Evolutionary conservation across 2,329 filamentous ascomycete genomes (phyloP).

Genomic region (Endoconidiophora polonica): DNA sequence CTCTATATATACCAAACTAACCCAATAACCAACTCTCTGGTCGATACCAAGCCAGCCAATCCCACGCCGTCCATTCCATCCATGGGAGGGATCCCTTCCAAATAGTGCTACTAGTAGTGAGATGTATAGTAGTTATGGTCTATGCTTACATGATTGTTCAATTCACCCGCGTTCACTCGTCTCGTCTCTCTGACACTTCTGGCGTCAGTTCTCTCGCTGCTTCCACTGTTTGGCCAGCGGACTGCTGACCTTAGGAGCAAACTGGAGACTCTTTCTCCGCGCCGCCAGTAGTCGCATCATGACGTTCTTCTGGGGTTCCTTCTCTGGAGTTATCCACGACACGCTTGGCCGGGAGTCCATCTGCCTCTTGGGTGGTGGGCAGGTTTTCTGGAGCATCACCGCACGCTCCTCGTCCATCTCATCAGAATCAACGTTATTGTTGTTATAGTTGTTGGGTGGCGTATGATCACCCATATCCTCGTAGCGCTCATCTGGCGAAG

Average conservation of each 20-base stretch:
- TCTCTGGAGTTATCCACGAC: conserved; percentile 25
- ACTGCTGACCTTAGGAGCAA: conserved; percentile 58
- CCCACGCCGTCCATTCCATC: no score
- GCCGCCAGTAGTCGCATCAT: conserved; percentile 52
- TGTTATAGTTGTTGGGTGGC: conserved; percentile 4
- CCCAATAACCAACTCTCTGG: not conserved
- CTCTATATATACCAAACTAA: no score
- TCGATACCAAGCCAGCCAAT: no score
- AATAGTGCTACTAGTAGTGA: not conserved
- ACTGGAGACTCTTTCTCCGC: conserved; percentile 60
- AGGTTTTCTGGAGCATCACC: conserved; percentile 25
- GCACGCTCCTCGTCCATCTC: conserved; percentile 17
- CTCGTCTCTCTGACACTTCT: not conserved
- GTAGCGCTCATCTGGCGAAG: conserved; percentile 22
- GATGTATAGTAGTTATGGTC: no score
- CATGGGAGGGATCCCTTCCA: not conserved
- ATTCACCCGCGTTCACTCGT: not conserved
- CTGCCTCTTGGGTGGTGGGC: conserved; percentile 15
- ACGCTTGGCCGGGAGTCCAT: not conserved
- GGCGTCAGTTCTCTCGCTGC: conserved; percentile 13
- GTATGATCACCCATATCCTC: conserved; percentile 11
- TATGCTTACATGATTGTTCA: not conserved
- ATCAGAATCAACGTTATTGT: conserved; percentile 31
- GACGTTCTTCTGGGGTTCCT: conserved; percentile 37
- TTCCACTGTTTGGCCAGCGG: conserved; percentile 46